A percentile compares a stretch with the other conserved stretches of the same genome.
Conservation (phyloP, 768 basidiomycete species). For the Neoboletus subvelutipes region DNA sequence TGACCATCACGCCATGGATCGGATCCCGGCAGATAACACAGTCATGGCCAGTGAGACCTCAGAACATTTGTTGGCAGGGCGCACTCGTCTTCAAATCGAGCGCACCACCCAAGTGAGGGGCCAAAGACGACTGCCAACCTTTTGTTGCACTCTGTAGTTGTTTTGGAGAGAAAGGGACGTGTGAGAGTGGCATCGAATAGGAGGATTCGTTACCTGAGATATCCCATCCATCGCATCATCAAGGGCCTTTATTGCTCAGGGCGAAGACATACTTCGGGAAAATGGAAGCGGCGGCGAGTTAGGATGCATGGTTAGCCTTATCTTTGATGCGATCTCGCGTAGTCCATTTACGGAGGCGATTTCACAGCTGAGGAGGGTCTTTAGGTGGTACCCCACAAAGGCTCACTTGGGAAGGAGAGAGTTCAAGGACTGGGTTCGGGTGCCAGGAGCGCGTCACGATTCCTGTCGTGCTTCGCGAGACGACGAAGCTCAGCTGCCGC, state of each 20-base stretch:
- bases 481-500: conserved; percentile 38
- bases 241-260: conserved; percentile 50
- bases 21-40: too few relatives aligned
- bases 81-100: too few relatives aligned
- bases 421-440: conserved; percentile 42
- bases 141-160: too few relatives aligned
- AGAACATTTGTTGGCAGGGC: too few relatives aligned
- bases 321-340: conserved; percentile 9
- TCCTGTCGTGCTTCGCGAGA: conserved; percentile 48
- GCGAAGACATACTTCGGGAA: conserved; percentile 52
- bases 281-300: conserved; percentile 59
- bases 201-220: conserved; percentile 42
- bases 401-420: conserved; percentile 53
- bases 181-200: conserved; percentile 47
- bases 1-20: too few relatives aligned
- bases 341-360: conserved; percentile 48
- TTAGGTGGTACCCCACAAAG: conserved; percentile 38
- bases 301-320: conserved; percentile 12
- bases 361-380: conserved; percentile 54
- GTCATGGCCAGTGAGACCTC: too few relatives aligned
- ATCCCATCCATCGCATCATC: conserved; percentile 47
- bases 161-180: conserved; percentile 43
- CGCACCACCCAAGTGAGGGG: too few relatives aligned
- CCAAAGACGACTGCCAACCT: too few relatives aligned
- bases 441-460: conserved; percentile 46